phyloP scores from a whole-genome alignment of 352 stramenopile genomes.

The Pythium insidiosum region DNA sequence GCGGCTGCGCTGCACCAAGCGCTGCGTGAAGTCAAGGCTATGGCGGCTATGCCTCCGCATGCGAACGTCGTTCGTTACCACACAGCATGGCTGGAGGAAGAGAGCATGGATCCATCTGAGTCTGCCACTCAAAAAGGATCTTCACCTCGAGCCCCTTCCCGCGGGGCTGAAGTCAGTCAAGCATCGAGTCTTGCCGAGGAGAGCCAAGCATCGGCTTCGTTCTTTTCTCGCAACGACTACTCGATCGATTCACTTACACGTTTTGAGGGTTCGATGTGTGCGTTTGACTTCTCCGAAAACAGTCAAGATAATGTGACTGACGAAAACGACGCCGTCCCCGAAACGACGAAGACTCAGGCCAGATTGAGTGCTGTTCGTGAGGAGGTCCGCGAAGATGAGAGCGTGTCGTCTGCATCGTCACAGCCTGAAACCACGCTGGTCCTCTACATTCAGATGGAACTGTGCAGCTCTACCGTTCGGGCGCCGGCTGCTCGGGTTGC shows the following conservation, averaged over 20 bases:
- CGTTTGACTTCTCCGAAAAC: constrained; percentile 51
- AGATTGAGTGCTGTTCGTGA: constrained; percentile 6
- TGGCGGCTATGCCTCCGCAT: constrained; percentile 63
- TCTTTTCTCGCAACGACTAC: constrained; percentile 40
- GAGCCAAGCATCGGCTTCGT: constrained; percentile 35
- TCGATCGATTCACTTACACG: constrained; percentile 33
- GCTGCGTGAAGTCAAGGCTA: constrained; percentile 66
- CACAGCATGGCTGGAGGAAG: constrained; percentile 68
- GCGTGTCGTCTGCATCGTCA: constrained; percentile 5
- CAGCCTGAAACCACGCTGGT: constrained; percentile 27
- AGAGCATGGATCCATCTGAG: constrained; percentile 19
- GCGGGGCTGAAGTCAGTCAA: no score
- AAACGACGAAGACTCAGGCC: constrained; percentile 3
- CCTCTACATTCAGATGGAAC: constrained; percentile 78
- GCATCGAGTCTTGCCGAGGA: no score
- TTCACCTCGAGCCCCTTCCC: no score
- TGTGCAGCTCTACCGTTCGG: constrained; percentile 27
- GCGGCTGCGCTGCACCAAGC: constrained; percentile 41
- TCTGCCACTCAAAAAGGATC: no score
- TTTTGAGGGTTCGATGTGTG: constrained; percentile 52
- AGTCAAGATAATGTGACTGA: constrained; percentile 26
- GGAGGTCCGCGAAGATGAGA: constrained; percentile 11
- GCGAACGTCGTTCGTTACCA: constrained; percentile 76
- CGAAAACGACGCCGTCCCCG: constrained; percentile 11
- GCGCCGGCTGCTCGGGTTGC: constrained; percentile 6